Percentiles rank a stretch among this genome's conserved stretches.
These are phyloP conservation scores for Scleroderma citrinum DNA, from an alignment of 768 basidiomycete genomes.

Conservation along the genomic window DNA sequence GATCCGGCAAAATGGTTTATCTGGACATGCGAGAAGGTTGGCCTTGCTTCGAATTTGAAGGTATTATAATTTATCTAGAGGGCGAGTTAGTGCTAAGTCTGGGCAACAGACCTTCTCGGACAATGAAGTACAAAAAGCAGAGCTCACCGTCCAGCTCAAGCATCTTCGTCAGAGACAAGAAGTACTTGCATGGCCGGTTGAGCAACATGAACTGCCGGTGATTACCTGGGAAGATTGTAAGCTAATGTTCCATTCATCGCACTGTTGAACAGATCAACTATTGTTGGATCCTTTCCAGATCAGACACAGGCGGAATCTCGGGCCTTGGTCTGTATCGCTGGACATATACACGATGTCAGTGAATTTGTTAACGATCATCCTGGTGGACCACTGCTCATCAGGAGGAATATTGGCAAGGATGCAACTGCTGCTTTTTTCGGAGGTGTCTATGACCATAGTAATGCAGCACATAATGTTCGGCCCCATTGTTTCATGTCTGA, in stretches of 20 bases:
- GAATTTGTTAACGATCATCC: constrained; percentile 84
- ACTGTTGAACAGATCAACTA: not conserved
- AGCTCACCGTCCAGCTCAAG: constrained; percentile 56
- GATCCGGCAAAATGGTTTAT: constrained; percentile 95
- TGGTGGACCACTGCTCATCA: constrained; percentile 73
- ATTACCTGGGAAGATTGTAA: constrained; percentile 78
- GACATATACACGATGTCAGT: constrained; percentile 84
- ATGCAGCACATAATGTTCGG: constrained; percentile 74
- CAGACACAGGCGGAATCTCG: constrained; percentile 72
- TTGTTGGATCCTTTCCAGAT: constrained; percentile 37
- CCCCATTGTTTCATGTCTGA: not conserved
- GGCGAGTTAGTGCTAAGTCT: not conserved
- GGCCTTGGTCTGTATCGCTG: constrained; percentile 78
- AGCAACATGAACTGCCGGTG: constrained; percentile 66
- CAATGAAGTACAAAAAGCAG: constrained; percentile 43
- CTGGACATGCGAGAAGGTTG: constrained; percentile 49
- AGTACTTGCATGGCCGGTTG: constrained; percentile 62
- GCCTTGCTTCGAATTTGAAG: constrained; percentile 70
- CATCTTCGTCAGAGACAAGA: constrained; percentile 69
- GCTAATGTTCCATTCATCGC: constrained; percentile 17
- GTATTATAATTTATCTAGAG: constrained; percentile 24
- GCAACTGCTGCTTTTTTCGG: constrained; percentile 91
- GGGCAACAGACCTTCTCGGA: constrained; percentile 31
- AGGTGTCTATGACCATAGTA: constrained; percentile 78
- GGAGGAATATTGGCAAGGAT: constrained; percentile 82